These are phyloP conservation scores for Ophiocordyceps camponoti-rufipedis DNA, from an alignment of 2,329 filamentous ascomycete genomes.

Conservation along the genomic window DNA sequence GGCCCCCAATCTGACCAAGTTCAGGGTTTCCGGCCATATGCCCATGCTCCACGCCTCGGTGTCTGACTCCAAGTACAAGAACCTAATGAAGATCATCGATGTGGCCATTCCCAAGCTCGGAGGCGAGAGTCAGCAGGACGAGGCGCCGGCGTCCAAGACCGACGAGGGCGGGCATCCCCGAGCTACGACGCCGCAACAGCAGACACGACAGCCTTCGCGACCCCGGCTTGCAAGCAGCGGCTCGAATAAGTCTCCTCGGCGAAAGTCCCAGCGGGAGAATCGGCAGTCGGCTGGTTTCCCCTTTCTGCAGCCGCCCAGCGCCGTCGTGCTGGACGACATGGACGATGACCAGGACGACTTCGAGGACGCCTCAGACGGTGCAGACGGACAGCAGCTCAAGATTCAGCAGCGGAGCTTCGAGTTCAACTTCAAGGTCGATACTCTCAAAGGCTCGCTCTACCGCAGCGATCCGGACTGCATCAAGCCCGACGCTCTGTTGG, in stretches of 20 bases:
- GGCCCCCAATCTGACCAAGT: conserved; percentile 77
- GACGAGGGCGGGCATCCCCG: background rate
- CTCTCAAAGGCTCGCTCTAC: conserved; percentile 81
- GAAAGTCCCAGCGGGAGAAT: conserved; percentile 26
- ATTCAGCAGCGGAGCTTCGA: conserved; percentile 85
- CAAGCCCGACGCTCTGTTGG: conserved; percentile 63
- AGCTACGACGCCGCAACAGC: conserved; percentile 9
- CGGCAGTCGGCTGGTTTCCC: conserved; percentile 55
- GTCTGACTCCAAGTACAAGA: conserved; percentile 94
- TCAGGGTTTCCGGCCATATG: conserved; percentile 78
- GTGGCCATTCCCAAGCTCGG: conserved; percentile 78
- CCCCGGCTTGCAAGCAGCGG: conserved; percentile 27
- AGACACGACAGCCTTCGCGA: conserved; percentile 11
- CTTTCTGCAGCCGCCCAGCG: conserved; percentile 51
- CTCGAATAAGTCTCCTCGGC: conserved; percentile 23
- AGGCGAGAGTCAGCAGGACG: conserved; percentile 12
- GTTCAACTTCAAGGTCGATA: conserved; percentile 91
- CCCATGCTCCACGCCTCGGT: conserved; percentile 82
- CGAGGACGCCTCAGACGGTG: conserved; percentile 45
- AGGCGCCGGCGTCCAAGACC: conserved; percentile 1
- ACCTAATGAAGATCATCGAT: conserved; percentile 86
- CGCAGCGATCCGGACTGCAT: conserved; percentile 63
- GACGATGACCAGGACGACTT: conserved; percentile 49
- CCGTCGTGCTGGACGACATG: conserved; percentile 65
- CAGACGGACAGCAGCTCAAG: conserved; percentile 39